A percentile compares a stretch with the other conserved stretches of the same genome.
These are phyloP conservation scores for Ceriops decandra DNA, from an alignment of 345 rosid species.

Conservation along the genomic window DNA sequence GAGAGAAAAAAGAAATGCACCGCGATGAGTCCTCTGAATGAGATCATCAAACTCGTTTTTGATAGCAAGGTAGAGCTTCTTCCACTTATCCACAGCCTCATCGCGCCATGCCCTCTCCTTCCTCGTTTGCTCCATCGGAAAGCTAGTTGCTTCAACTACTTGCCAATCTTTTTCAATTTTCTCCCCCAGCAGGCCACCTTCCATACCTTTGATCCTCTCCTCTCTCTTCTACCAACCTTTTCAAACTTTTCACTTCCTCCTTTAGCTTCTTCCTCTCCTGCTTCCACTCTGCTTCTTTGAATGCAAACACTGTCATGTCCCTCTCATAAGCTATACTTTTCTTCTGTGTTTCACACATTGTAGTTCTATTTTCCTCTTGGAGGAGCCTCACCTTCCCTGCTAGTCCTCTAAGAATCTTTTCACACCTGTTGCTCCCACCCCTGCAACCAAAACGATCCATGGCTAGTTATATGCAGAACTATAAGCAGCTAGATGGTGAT, in stretches of 20 bases:
- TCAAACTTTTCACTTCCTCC: slow-evolving; percentile 58
- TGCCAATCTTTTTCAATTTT: slow-evolving; percentile 34
- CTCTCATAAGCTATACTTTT: slow-evolving; percentile 38
- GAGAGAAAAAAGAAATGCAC: slow-evolving; percentile 3
- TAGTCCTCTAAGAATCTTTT: slow-evolving; percentile 22
- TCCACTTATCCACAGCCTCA: slow-evolving; percentile 79
- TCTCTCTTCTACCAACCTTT: slow-evolving; percentile 40
- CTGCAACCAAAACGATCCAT: slow-evolving; percentile 53
- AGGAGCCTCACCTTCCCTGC: slow-evolving; percentile 41
- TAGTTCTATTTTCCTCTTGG: slow-evolving; percentile 42
- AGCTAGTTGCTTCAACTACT: slow-evolving; percentile 23
- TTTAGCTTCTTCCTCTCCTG: slow-evolving; percentile 59
- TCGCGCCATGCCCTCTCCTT: slow-evolving; percentile 66
- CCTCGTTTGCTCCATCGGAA: slow-evolving; percentile 50
- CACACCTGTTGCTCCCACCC: slow-evolving; percentile 25
- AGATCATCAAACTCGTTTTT: slow-evolving; percentile 82
- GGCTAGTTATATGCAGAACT: neutral
- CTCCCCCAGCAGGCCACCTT: slow-evolving; percentile 5
- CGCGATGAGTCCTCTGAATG: slow-evolving; percentile 54
- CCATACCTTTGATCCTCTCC: slow-evolving; percentile 35
- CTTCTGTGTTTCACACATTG: slow-evolving; percentile 45
- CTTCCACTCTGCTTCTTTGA: slow-evolving; percentile 65
- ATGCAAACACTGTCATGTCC: slow-evolving; percentile 39
- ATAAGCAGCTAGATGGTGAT: no score
- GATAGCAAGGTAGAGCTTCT: slow-evolving; percentile 74